Evolutionary conservation across 1,284 basidiomycete species (phyloP).

Genomic region (Cutaneotrichosporon cavernicola): DNA sequence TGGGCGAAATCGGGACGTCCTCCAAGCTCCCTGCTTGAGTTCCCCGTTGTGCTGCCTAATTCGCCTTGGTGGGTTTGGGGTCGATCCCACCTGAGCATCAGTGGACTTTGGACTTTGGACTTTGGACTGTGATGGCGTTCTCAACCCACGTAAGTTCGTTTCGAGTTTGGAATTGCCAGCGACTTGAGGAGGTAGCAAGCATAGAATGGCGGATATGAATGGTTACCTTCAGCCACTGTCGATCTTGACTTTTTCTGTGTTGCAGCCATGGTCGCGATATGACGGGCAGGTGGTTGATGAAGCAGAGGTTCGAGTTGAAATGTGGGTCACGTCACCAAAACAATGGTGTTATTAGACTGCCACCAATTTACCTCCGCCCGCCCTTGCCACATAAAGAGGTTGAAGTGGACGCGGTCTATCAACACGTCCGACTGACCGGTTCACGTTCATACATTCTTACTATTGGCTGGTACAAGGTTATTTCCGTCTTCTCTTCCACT

Average conservation of each 20-base stretch:
- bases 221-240: conserved; percentile 56
- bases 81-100: conserved; percentile 69
- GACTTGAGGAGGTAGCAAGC: conserved; percentile 84
- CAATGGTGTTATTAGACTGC: neutral
- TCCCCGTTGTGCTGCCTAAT: conserved; percentile 85
- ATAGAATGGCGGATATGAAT: conserved; percentile 74
- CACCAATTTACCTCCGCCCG: neutral
- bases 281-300: neutral
- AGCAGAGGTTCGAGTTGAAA: neutral
- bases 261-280: neutral
- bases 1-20: conserved; percentile 68
- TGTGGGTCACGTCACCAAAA: neutral
- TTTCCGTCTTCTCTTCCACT: neutral
- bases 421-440: neutral
- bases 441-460: neutral
- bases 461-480: conserved; percentile 2
- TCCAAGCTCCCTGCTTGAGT: conserved; percentile 69
- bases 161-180: conserved; percentile 59
- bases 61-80: conserved; percentile 73
- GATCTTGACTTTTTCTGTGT: conserved; percentile 36
- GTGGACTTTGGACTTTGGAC: neutral
- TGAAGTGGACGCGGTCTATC: neutral
- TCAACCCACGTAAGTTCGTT: conserved; percentile 58
- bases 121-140: neutral
- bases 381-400: no score